These are phyloP conservation scores for Colletotrichum echinochloae DNA, from an alignment of 2,329 filamentous ascomycete species.

Conservation along the genomic window DNA sequence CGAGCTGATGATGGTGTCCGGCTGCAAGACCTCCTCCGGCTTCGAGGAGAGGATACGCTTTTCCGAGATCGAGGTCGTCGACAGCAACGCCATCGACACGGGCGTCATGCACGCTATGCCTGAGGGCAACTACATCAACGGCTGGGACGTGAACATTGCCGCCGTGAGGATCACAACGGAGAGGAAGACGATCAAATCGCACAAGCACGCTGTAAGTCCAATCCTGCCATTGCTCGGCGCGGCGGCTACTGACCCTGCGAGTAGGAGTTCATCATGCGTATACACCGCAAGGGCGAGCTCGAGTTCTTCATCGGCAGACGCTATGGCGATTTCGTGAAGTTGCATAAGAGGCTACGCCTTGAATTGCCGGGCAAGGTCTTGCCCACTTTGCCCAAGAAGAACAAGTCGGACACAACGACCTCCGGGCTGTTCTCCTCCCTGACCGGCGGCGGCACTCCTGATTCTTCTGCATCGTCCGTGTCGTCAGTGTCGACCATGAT, in stretches of 20 bases:
- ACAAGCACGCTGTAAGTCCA: conserved; percentile 87
- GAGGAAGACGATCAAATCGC: conserved; percentile 88
- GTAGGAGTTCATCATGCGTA: conserved; percentile 89
- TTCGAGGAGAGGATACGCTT: conserved; percentile 98
- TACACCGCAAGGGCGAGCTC: conserved; percentile 80
- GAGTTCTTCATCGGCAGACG: conserved; percentile 86
- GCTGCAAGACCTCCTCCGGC: conserved; percentile 92
- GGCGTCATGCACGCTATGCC: conserved; percentile 89
- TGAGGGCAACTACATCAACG: conserved; percentile 91
- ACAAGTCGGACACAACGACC: conserved; percentile 81
- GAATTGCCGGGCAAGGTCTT: conserved; percentile 93
- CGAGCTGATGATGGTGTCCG: conserved; percentile 99
- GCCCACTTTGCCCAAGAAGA: conserved; percentile 89
- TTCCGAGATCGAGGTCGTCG: conserved; percentile 95
- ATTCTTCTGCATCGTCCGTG: conserved; percentile 82
- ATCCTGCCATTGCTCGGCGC: conserved; percentile 35
- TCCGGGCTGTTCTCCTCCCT: conserved; percentile 65
- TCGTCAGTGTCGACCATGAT: conserved; percentile 82
- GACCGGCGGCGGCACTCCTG: conserved; percentile 69
- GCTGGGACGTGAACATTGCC: conserved; percentile 97
- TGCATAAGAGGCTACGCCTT: conserved; percentile 82
- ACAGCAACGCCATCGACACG: conserved; percentile 90
- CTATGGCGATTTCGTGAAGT: conserved; percentile 86
- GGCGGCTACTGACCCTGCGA: not conserved
- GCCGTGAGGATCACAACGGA: conserved; percentile 84